Conservation (phyloP, 2,329 filamentous ascomycete species). For the Aspergillus sp. region DNA sequence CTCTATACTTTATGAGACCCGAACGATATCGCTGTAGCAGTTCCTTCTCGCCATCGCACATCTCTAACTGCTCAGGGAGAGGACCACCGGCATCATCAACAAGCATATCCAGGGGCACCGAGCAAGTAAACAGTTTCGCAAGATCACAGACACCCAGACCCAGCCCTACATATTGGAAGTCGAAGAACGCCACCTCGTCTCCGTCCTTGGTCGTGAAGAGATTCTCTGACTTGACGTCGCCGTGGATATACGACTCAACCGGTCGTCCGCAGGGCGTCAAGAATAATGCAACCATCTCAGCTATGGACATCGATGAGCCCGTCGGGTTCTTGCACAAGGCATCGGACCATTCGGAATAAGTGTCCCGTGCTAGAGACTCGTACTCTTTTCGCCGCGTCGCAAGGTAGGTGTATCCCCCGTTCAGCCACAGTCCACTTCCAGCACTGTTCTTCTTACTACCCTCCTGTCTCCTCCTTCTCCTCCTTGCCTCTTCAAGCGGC, state of each 20-base stretch:
- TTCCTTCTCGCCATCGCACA: conserved; percentile 52
- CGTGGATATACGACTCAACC: conserved; percentile 62
- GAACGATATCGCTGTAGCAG: conserved; percentile 54
- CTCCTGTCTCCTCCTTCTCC: conserved; percentile 33
- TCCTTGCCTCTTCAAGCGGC: conserved; percentile 54
- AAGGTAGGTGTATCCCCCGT: conserved; percentile 69
- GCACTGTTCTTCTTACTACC: too few species aligned
- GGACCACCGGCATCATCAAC: conserved; percentile 24
- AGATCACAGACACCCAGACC: conserved; percentile 66
- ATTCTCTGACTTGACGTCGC: conserved; percentile 70
- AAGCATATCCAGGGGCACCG: conserved; percentile 58
- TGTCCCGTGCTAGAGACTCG: conserved; percentile 46
- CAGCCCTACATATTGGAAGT: conserved; percentile 68
- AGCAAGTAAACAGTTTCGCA: conserved; percentile 67
- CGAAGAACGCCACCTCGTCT: conserved; percentile 61
- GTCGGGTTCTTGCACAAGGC: conserved; percentile 45
- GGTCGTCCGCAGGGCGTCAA: conserved; percentile 48
- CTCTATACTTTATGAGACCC: conserved; percentile 12
- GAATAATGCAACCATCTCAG: conserved; percentile 55
- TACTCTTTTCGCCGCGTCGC: conserved; percentile 63
- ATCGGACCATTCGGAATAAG: conserved; percentile 56
- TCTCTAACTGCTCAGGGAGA: conserved; percentile 43
- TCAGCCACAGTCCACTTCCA: conserved; percentile 55
- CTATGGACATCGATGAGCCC: conserved; percentile 37
- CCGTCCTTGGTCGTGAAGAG: conserved; percentile 57